These are phyloP conservation scores for Echria macrotheca DNA, from an alignment of 495 filamentous ascomycete species.

Conservation along the genomic window DNA sequence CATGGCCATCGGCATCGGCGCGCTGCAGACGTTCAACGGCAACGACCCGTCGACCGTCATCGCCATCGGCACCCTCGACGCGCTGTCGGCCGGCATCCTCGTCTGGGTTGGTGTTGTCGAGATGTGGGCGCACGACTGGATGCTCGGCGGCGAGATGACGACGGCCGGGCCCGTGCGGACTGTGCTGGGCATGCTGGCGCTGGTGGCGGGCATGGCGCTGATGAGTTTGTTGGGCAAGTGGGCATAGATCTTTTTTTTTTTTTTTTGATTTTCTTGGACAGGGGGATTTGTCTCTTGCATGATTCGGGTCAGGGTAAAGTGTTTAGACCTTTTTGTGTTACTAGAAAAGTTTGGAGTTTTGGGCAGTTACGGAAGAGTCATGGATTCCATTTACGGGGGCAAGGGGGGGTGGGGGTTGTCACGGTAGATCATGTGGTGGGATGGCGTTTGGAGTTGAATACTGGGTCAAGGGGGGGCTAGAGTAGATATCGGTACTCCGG, in stretches of 20 bases:
- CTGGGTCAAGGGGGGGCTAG: too few relatives aligned
- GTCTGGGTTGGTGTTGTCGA: conserved; percentile 56
- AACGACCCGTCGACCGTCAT: conserved; percentile 50
- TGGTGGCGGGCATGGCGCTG: conserved; percentile 22
- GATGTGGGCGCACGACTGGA: conserved; percentile 56
- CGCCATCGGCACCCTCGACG: conserved; percentile 54
- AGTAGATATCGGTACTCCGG: too few relatives aligned
- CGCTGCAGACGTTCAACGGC: conserved; percentile 49
- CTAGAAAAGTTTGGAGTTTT: too few relatives aligned
- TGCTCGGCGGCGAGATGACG: conserved; percentile 31
- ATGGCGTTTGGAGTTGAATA: too few relatives aligned
- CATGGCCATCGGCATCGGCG: conserved; percentile 56
- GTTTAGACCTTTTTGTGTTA: too few relatives aligned
- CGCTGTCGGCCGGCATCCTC: conserved; percentile 53
- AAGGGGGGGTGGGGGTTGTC: too few relatives aligned
- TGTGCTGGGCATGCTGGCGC: conserved; percentile 13
- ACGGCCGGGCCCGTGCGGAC: conserved; percentile 18
- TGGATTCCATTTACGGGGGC: too few relatives aligned
- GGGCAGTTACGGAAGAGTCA: too few relatives aligned
- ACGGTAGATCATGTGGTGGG: too few relatives aligned
- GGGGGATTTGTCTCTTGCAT: too few relatives aligned
- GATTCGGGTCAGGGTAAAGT: too few relatives aligned
- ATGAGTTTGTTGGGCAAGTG: conserved; percentile 34
- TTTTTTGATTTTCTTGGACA: neutral
- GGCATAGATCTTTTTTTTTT: conserved; percentile 12